A percentile compares a stretch with the other conserved stretches of the same genome.
These are phyloP conservation scores for Spencermartinsiella ligniputridi DNA, from an alignment of 1,139 yeast genomes.

Conservation along the genomic window DNA sequence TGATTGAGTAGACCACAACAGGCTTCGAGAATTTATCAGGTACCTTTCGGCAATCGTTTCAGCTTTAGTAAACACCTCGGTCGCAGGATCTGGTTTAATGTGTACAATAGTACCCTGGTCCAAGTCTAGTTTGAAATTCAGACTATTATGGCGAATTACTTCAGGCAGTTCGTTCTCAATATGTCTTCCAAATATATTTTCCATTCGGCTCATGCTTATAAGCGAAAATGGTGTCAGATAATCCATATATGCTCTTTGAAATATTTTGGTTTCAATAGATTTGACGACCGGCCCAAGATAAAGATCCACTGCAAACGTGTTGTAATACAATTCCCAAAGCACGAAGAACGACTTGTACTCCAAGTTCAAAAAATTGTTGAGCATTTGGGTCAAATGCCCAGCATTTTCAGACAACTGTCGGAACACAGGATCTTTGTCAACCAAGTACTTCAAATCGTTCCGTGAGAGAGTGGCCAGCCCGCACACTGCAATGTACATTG, in stretches of 20 bases:
- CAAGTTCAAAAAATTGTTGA: conserved; percentile 14
- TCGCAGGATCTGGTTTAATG: not conserved
- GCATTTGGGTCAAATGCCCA: conserved; percentile 14
- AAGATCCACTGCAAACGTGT: conserved; percentile 17
- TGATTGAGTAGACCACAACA: not conserved
- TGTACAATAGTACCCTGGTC: not conserved
- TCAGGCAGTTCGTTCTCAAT: not conserved
- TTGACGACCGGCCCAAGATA: conserved; percentile 15
- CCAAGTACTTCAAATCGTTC: conserved; percentile 21
- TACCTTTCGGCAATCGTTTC: not conserved
- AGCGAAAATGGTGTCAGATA: conserved; percentile 21
- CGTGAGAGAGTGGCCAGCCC: conserved; percentile 25
- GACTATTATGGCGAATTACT: not conserved
- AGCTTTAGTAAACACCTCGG: not conserved
- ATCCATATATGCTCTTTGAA: conserved; percentile 21
- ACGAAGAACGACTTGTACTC: conserved; percentile 13
- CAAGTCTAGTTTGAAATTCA: not conserved
- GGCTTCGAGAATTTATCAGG: not conserved
- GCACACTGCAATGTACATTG: conserved; percentile 21
- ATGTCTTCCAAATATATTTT: not conserved
- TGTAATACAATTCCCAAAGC: conserved; percentile 14
- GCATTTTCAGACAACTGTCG: conserved; percentile 53
- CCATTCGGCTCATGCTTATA: conserved; percentile 12
- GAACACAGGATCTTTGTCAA: conserved; percentile 51
- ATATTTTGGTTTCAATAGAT: conserved; percentile 13